A percentile compares a stretch with the other conserved stretches of the same genome.
These are phyloP conservation scores for Penicillium cosmopolitanum DNA, from an alignment of 495 filamentous ascomycete genomes.

Conservation along the genomic window DNA sequence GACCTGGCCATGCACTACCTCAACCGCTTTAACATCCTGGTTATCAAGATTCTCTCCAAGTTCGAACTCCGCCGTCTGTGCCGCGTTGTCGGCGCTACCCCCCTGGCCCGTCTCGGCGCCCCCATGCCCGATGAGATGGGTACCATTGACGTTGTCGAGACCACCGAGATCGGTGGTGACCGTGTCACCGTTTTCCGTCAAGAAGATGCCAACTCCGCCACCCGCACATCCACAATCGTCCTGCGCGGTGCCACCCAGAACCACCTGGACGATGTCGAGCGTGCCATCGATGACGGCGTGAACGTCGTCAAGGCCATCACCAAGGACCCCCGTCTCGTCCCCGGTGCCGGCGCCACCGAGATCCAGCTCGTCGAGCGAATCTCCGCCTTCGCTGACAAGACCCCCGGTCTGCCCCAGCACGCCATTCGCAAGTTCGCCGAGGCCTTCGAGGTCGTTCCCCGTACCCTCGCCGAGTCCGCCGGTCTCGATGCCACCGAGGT, in stretches of 20 bases:
- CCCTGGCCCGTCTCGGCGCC: conserved; percentile 90
- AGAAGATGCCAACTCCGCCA: conserved; percentile 87
- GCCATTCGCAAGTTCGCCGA: conserved; percentile 97
- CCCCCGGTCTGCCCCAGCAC: conserved; percentile 89
- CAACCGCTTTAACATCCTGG: conserved; percentile 92
- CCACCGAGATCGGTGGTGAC: conserved; percentile 96
- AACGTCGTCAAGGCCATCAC: conserved; percentile 99
- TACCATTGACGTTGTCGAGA: conserved; percentile 91
- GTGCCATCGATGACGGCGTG: conserved; percentile 97
- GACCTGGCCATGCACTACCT: conserved; percentile 98
- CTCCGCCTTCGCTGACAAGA: conserved; percentile 84
- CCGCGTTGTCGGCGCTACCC: conserved; percentile 94
- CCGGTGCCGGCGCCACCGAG: conserved; percentile 94
- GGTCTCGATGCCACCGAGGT: conserved; percentile 96
- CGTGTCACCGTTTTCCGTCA: conserved; percentile 98
- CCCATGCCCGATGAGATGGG: conserved; percentile 99
- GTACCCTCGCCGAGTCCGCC: conserved; percentile 90
- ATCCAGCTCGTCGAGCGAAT: conserved; percentile 94
- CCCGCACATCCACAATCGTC: conserved; percentile 92
- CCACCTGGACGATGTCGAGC: conserved; percentile 95
- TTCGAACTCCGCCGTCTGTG: conserved; percentile 94
- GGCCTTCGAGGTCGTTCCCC: conserved; percentile 95
- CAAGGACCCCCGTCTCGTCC: conserved; percentile 85
- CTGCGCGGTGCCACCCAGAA: conserved; percentile 97
- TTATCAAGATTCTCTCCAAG: conserved; percentile 98